Conservation (phyloP, 805 yeast species). For the Scheffersomyces stipitis region DNA sequence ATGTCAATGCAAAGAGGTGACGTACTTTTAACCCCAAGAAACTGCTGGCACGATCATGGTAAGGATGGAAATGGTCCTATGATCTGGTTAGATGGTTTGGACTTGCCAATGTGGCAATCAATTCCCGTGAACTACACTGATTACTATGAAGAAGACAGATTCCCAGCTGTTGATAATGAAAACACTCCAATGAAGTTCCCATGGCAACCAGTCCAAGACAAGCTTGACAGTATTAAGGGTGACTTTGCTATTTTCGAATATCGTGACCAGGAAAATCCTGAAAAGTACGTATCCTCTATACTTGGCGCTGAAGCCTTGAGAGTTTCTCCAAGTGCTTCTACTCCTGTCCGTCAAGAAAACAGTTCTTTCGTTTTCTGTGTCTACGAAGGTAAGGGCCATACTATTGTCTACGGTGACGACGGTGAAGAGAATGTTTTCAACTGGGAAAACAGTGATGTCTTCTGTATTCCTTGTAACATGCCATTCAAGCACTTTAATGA, state of each 20-base stretch:
- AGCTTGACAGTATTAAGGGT: slow-evolving; percentile 8
- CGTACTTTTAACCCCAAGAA: slow-evolving; percentile 11
- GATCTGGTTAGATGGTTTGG: slow-evolving; percentile 11
- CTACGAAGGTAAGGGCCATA: slow-evolving; percentile 8
- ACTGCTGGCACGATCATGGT: slow-evolving; percentile 14
- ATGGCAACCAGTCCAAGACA: slow-evolving; percentile 7
- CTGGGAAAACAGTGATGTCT: slow-evolving; percentile 10
- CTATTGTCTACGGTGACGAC: slow-evolving; percentile 6
- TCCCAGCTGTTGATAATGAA: slow-evolving; percentile 7
- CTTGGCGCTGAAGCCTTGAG: slow-evolving; percentile 12
- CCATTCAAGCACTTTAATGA: slow-evolving; percentile 9
- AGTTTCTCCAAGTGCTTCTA: slow-evolving; percentile 3
- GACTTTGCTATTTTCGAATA: slow-evolving; percentile 9
- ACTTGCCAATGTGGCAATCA: slow-evolving; percentile 12
- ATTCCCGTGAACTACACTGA: slow-evolving; percentile 12
- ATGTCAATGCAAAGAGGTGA: slow-evolving; percentile 12
- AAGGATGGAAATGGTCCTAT: slow-evolving; percentile 7
- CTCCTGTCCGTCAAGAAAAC: slow-evolving; percentile 10
- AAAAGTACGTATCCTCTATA: slow-evolving; percentile 5
- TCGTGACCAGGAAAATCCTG: background rate
- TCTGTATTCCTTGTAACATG: slow-evolving; percentile 12
- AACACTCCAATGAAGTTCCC: slow-evolving; percentile 9
- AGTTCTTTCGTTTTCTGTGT: slow-evolving; percentile 10
- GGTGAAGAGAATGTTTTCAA: slow-evolving; percentile 6
- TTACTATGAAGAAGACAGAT: slow-evolving; percentile 9